Percentiles rank a stretch among this genome's conserved stretches.
Conservation (phyloP, 2,329 filamentous ascomycete genomes). For the Emericellopsis cladophorae region DNA sequence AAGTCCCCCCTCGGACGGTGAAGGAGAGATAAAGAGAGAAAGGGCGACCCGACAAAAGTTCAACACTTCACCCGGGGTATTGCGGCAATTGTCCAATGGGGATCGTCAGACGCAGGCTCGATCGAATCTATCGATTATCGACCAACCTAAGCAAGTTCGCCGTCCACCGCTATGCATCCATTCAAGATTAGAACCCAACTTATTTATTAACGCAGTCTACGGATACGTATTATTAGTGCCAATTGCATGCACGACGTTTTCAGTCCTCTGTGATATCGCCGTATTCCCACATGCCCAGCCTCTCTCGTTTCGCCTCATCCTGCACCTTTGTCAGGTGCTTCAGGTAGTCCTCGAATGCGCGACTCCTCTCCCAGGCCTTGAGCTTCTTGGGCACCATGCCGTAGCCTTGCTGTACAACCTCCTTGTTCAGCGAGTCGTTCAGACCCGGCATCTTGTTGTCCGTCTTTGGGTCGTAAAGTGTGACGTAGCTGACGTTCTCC, state of each 20-base stretch:
- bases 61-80: too few species aligned
- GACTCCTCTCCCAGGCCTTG: slow-evolving; percentile 75
- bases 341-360: slow-evolving; percentile 56
- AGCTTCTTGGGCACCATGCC: slow-evolving; percentile 89
- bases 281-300: slow-evolving; percentile 95
- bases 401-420: slow-evolving; percentile 70
- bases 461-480: slow-evolving; percentile 67
- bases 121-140: too few species aligned
- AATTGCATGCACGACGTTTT: slow-evolving; percentile 2
- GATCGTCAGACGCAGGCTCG: too few species aligned
- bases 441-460: slow-evolving; percentile 40
- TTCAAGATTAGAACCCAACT: too few species aligned
- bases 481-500: slow-evolving; percentile 76
- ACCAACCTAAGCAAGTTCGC: too few species aligned
- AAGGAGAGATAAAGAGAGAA: too few species aligned
- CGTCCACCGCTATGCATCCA: too few species aligned
- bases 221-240: too few species aligned
- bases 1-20: not conserved
- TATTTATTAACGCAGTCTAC: too few species aligned
- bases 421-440: slow-evolving; percentile 78
- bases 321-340: slow-evolving; percentile 62
- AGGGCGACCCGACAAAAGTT: too few species aligned
- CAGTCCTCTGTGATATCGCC: slow-evolving; percentile 89
- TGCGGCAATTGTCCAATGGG: too few species aligned
- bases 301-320: slow-evolving; percentile 64